Percentiles rank a stretch among this genome's conserved stretches.
Evolutionary conservation across 1,284 basidiomycete species (phyloP).

Genomic region (Boletellus deceptivus): DNA sequence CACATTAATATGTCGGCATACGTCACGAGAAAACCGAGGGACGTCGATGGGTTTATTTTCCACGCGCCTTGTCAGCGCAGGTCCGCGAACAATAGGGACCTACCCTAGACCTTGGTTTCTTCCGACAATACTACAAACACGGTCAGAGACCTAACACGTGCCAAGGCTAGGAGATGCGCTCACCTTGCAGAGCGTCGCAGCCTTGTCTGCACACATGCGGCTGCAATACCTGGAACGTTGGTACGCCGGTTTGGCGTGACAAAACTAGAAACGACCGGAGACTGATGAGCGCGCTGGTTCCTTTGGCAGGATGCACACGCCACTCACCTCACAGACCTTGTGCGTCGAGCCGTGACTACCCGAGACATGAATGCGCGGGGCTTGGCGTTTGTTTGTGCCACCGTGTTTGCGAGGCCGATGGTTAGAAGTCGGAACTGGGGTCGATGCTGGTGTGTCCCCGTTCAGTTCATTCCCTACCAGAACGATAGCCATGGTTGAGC

Average conservation of each 20-base stretch:
- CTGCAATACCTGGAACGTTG: conserved; percentile 52
- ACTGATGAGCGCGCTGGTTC: background rate
- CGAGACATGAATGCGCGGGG: conserved; percentile 10
- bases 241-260: conserved; percentile 51
- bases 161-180: background rate
- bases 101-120: conserved; percentile 10
- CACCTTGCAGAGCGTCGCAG: conserved; percentile 31
- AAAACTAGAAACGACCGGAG: conserved; percentile 40
- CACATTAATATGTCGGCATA: background rate
- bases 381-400: conserved; percentile 8
- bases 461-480: conserved; percentile 11
- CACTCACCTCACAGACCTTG: conserved; percentile 28
- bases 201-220: conserved; percentile 54
- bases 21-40: background rate
- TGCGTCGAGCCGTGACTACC: conserved; percentile 3
- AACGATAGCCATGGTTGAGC: conserved; percentile 4
- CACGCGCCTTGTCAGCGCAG: conserved; percentile 20
- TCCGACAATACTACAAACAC: conserved; percentile 18
- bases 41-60: conserved; percentile 9
- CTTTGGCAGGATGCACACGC: background rate
- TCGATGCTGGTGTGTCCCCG: background rate
- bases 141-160: background rate
- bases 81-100: conserved; percentile 20
- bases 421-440: conserved; percentile 5
- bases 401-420: conserved; percentile 3